A percentile compares a stretch with the other conserved stretches of the same genome.
phyloP scores from a whole-genome alignment of 352 stramenopile species.

The Phytophthora megakarya region DNA sequence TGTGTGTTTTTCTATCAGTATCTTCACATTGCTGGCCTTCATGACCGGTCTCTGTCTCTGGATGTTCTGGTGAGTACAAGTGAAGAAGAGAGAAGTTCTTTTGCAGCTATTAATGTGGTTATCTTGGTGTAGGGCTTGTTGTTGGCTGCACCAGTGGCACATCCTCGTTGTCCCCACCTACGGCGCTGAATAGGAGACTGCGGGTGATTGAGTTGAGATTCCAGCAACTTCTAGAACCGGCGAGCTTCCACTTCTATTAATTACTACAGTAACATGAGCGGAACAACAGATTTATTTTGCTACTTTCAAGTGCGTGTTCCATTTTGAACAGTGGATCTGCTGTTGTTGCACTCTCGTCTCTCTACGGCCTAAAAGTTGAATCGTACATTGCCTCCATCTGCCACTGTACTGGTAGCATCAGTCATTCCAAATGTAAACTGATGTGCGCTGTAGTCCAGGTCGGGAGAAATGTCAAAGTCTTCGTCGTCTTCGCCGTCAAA shows the following conservation, averaged over 20 bases:
- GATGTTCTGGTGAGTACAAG: conserved; percentile 80
- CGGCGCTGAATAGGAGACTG: conserved; percentile 57
- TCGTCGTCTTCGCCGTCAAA: conserved; percentile 98
- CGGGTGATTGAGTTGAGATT: not conserved
- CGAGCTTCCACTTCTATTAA: conserved; percentile 22
- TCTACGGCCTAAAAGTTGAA: conserved; percentile 38
- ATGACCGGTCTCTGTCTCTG: conserved; percentile 87
- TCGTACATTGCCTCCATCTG: conserved; percentile 14
- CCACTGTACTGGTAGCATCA: conserved; percentile 10
- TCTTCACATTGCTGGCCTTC: conserved; percentile 83
- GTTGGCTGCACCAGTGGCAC: conserved; percentile 91
- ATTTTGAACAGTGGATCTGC: conserved; percentile 1
- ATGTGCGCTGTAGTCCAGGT: conserved; percentile 49
- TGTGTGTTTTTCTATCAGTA: conserved; percentile 41
- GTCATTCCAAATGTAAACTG: conserved; percentile 76
- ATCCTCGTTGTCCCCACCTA: conserved; percentile 86
- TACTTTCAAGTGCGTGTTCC: not conserved
- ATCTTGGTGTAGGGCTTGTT: conserved; percentile 70
- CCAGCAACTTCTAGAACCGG: conserved; percentile 21
- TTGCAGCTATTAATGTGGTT: conserved; percentile 18
- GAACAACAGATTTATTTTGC: conserved; percentile 35
- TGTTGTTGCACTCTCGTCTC: conserved; percentile 1
- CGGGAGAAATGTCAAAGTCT: conserved; percentile 73
- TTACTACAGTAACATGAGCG: conserved; percentile 21
- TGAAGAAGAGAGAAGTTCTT: not conserved